A percentile compares a stretch with the other conserved stretches of the same genome.
These are phyloP conservation scores for Bathelium albidoporum DNA, from an alignment of 495 filamentous ascomycete genomes.

Conservation along the genomic window DNA sequence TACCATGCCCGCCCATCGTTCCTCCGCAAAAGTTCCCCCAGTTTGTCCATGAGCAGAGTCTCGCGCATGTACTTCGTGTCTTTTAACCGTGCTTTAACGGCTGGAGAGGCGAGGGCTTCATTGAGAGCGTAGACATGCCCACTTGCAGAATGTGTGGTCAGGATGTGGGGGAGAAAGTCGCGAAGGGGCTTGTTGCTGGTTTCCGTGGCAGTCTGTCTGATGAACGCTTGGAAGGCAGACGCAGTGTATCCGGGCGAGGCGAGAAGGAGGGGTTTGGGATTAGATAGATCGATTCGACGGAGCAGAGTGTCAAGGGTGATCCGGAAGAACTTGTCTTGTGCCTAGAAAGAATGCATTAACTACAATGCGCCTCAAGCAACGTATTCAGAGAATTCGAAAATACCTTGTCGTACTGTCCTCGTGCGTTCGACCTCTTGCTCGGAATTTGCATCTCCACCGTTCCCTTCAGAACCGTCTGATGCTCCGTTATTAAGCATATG, in stretches of 20 bases:
- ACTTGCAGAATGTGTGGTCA: slow-evolving; percentile 73
- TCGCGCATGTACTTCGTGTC: slow-evolving; percentile 83
- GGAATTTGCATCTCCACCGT: slow-evolving; percentile 76
- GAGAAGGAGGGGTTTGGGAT: slow-evolving; percentile 62
- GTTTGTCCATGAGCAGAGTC: slow-evolving; percentile 75
- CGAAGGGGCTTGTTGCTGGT: slow-evolving; percentile 44
- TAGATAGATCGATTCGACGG: slow-evolving; percentile 64
- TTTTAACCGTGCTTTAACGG: slow-evolving; percentile 62
- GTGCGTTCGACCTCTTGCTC: slow-evolving; percentile 45
- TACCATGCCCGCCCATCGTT: slow-evolving; percentile 92
- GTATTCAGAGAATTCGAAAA: slow-evolving; percentile 7
- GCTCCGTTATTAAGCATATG: slow-evolving; percentile 85
- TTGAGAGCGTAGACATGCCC: slow-evolving; percentile 78
- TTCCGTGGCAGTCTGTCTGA: slow-evolving; percentile 59
- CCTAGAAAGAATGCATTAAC: slow-evolving; percentile 61
- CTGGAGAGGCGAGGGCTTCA: slow-evolving; percentile 70
- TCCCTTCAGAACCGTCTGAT: slow-evolving; percentile 79
- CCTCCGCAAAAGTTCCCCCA: slow-evolving; percentile 65
- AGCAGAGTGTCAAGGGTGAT: slow-evolving; percentile 65
- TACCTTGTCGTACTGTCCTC: slow-evolving; percentile 39
- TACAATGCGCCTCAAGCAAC: slow-evolving; percentile 17
- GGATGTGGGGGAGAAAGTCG: slow-evolving; percentile 38
- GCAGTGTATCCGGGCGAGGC: slow-evolving; percentile 87
- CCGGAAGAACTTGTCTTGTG: slow-evolving; percentile 70
- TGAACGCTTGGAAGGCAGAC: slow-evolving; percentile 66